Percentiles rank a stretch among this genome's conserved stretches.
These are phyloP conservation scores for Rhodocollybia butyracea DNA, from an alignment of 768 basidiomycete species.

Conservation along the genomic window DNA sequence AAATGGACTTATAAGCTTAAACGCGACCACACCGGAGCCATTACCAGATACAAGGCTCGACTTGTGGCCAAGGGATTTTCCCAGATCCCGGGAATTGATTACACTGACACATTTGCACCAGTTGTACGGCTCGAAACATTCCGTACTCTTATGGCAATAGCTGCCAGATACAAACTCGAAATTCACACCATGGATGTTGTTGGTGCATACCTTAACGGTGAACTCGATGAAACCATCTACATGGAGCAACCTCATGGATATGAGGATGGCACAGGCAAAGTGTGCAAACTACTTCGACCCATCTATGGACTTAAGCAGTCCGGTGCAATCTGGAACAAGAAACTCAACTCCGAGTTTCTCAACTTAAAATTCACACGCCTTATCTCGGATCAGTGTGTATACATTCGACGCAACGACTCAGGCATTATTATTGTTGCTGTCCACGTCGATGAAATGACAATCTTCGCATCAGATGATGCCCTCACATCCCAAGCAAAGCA, in stretches of 20 bases:
- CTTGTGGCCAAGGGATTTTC: conserved; percentile 31
- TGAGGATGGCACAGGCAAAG: conserved; percentile 9
- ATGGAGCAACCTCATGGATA: conserved; percentile 29
- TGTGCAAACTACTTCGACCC: conserved; percentile 3
- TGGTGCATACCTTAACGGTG: conserved; percentile 25
- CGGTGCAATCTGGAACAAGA: conserved; percentile 25
- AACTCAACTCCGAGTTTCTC: conserved; percentile 13
- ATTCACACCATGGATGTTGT: conserved; percentile 40
- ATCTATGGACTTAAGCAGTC: conserved; percentile 28
- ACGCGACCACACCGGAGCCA: conserved; percentile 25
- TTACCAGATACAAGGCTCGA: conserved; percentile 28
- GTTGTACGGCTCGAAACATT: conserved; percentile 29
- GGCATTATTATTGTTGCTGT: conserved; percentile 7
- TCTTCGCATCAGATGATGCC: conserved; percentile 10
- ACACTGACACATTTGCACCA: conserved; percentile 24
- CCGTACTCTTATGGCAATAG: conserved; percentile 24
- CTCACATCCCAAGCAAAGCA: conserved; percentile 1
- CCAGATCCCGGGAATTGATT: conserved; percentile 36
- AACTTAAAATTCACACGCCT: conserved; percentile 13
- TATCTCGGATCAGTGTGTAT: conserved; percentile 16
- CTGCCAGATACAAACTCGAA: conserved; percentile 29
- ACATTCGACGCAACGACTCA: conserved; percentile 7
- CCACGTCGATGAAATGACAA: conserved; percentile 23
- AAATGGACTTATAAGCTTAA: conserved; percentile 35
- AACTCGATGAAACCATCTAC: conserved; percentile 28